phyloP scores from a whole-genome alignment of 1,284 basidiomycete species.

The Tilletia walkeri region DNA sequence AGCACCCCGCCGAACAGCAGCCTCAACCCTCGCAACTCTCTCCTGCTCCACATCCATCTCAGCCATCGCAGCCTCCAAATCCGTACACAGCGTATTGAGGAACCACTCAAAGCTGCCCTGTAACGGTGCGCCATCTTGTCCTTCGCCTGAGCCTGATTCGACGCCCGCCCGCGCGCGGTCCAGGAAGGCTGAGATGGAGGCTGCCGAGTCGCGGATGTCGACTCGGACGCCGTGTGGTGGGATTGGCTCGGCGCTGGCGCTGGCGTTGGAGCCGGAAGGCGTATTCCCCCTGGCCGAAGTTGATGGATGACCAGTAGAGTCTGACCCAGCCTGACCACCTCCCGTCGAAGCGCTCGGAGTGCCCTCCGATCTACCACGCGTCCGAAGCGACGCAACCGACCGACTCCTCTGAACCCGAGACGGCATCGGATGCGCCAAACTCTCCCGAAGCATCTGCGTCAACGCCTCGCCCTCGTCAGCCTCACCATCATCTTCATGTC shows the following conservation, averaged over 20 bases:
- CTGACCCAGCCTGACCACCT: too few species aligned
- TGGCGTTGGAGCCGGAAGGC: too few species aligned
- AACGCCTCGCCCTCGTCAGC: too few species aligned
- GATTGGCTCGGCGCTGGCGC: too few species aligned
- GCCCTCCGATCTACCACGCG: too few species aligned
- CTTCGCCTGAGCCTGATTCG: too few species aligned
- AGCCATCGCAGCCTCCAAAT: not conserved
- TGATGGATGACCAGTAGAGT: too few species aligned
- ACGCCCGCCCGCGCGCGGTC: conserved; percentile 6
- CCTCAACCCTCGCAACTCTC: not conserved
- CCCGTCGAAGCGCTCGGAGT: too few species aligned
- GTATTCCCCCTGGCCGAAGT: too few species aligned
- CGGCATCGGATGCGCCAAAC: not conserved
- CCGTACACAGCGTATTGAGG: not conserved
- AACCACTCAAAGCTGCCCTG: not conserved
- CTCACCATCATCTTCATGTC: too few species aligned
- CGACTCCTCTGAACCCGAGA: not conserved
- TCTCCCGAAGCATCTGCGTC: not conserved
- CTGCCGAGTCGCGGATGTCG: conserved; percentile 11
- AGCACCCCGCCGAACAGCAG: not conserved
- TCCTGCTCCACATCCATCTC: conserved; percentile 15
- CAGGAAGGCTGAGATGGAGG: not conserved
- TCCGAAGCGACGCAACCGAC: not conserved
- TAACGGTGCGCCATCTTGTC: too few species aligned
- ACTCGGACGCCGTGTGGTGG: not conserved